Evolutionary conservation across 371 early-diverging fungal species (phyloP).

Genomic region (Entomophthora muscae): DNA sequence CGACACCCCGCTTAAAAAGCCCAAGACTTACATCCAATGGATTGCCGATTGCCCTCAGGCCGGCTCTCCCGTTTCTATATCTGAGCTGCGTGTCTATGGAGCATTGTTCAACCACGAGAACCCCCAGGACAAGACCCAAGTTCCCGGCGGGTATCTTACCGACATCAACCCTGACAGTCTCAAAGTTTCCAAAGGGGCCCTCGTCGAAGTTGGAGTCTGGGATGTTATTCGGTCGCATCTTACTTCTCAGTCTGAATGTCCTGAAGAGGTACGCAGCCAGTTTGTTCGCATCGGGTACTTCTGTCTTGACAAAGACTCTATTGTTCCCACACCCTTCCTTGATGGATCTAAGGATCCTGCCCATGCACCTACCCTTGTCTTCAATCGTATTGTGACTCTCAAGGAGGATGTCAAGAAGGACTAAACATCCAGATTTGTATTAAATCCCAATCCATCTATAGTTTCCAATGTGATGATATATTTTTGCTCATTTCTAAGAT

Average conservation of each 20-base stretch:
- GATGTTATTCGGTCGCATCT: constrained; percentile 20
- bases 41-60: constrained; percentile 66
- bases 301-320: constrained; percentile 82
- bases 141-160: constrained; percentile 80
- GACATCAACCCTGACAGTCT: constrained; percentile 81
- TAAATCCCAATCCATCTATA: no score
- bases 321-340: constrained; percentile 27
- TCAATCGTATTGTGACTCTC: constrained; percentile 81
- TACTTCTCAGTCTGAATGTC: constrained; percentile 12
- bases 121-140: constrained; percentile 56
- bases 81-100: constrained; percentile 71
- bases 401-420: constrained; percentile 76
- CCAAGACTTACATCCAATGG: constrained; percentile 99
- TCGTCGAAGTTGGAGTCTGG: constrained; percentile 72
- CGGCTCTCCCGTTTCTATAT: constrained; percentile 61
- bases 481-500: no score
- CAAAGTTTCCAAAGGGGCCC: constrained; percentile 40
- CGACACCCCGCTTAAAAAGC: constrained; percentile 47
- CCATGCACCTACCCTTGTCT: constrained; percentile 31
- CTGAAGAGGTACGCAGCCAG: constrained; percentile 84
- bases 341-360: constrained; percentile 17
- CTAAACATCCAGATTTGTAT: no score
- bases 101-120: constrained; percentile 81
- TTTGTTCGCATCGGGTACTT: constrained; percentile 95
- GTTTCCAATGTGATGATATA: no score